Evolutionary conservation across 331 rosid species (phyloP).

Genomic region (Pyracantha coccinea): DNA sequence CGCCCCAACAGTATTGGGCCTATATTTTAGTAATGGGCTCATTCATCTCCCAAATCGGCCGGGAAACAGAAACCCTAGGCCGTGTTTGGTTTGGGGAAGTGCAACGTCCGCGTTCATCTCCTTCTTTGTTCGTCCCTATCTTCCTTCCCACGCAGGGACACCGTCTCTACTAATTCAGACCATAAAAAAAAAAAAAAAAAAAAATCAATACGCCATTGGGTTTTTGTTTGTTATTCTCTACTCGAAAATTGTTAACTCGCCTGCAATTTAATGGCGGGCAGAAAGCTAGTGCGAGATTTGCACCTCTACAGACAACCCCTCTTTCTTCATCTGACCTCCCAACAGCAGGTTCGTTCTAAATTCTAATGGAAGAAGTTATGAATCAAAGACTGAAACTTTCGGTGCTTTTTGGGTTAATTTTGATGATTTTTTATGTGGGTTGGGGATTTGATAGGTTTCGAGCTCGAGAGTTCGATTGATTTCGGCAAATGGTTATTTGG

Average conservation of each 20-base stretch:
- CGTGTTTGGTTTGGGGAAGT: neutral
- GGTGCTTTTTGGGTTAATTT: neutral
- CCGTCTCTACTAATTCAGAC: neutral
- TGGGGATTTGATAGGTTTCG: constrained; percentile 29
- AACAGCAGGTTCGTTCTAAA: constrained; percentile 33
- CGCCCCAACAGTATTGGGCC: neutral
- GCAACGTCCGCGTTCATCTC: neutral
- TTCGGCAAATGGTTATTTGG: constrained; percentile 25
- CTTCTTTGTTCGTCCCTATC: neutral
- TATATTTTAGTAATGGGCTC: neutral
- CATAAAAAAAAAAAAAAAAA: neutral
- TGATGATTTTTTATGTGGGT: neutral
- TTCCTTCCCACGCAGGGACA: constrained; percentile 8
- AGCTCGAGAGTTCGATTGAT: constrained; percentile 31
- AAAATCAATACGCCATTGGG: neutral
- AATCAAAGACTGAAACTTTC: neutral
- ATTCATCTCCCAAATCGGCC: neutral
- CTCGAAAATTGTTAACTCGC: neutral
- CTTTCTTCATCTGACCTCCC: constrained; percentile 32
- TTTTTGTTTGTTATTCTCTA: neutral
- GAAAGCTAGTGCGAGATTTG: constrained; percentile 72
- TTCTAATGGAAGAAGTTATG: neutral
- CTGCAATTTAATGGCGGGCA: constrained; percentile 38
- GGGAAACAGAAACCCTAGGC: constrained; percentile 1
- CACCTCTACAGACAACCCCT: constrained; percentile 36